phyloP scores from a whole-genome alignment of 2,329 filamentous ascomycete species.

The Fusarium sp. region DNA sequence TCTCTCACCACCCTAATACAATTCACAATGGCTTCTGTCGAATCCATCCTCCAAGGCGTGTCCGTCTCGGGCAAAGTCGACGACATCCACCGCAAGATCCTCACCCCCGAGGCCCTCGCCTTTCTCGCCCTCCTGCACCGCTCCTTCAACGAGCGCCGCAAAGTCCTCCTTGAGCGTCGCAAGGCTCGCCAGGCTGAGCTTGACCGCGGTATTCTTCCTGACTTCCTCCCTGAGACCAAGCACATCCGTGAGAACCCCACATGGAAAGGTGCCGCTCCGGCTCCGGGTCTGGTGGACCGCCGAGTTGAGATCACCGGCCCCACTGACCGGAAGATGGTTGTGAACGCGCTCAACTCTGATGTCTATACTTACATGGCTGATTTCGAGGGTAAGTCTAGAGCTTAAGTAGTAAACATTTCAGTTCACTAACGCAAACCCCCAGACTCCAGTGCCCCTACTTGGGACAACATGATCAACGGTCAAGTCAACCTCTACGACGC shows the following conservation, averaged over 20 bases:
- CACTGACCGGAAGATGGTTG: constrained; percentile 98
- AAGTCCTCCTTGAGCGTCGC: constrained; percentile 88
- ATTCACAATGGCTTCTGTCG: constrained; percentile 73
- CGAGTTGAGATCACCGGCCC: constrained; percentile 97
- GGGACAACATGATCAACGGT: constrained; percentile 99
- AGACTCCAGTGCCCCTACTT: constrained; percentile 96
- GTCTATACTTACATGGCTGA: constrained; percentile 99
- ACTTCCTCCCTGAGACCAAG: constrained; percentile 96
- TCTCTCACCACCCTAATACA: neutral
- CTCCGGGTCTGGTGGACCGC: constrained; percentile 91
- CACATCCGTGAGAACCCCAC: constrained; percentile 94
- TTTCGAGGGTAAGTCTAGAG: constrained; percentile 81
- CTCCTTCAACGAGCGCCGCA: constrained; percentile 91
- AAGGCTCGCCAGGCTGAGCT: constrained; percentile 90
- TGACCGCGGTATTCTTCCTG: constrained; percentile 87
- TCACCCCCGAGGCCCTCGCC: constrained; percentile 88
- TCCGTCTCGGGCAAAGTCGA: constrained; percentile 84
- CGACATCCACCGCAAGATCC: constrained; percentile 87
- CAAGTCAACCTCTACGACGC: constrained; percentile 98
- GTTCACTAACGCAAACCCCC: constrained; percentile 30
- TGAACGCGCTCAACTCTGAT: constrained; percentile 94
- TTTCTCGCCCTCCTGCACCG: constrained; percentile 96
- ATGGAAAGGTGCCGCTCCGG: constrained; percentile 93
- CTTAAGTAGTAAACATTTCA: neutral
- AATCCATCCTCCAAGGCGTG: constrained; percentile 88